Evolutionary conservation across 2,329 filamentous ascomycete genomes (phyloP), one percentile per base, ranked within the genome.

Genomic region (Penicillium freii): DNA sequence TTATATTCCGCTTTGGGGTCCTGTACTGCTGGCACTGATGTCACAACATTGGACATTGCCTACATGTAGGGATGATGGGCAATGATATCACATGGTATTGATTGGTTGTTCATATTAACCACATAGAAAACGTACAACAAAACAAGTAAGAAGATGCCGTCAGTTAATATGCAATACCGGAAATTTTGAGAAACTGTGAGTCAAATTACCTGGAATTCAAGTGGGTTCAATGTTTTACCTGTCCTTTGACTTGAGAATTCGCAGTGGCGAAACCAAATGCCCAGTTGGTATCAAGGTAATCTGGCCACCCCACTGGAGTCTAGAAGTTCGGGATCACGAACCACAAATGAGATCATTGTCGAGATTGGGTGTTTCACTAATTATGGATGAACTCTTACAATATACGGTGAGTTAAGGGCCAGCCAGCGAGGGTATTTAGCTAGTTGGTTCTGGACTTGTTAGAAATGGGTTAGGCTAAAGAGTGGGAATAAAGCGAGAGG

Each of bases 71-170:
- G 47, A 64, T 65, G 63, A 65, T 65, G 63, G 21, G 51, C 15
- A 40, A 65, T 65, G 63, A 65, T 64, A 59, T 65, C 63, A 65
- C 51, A 46, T 15, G 11, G 8, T 33, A 50, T 52, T 56, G 56
- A 59, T 57, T 55, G 44, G 50, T 10, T 33, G 21, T 8, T 33
- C 25, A 21, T 21, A 27, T 53, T 45, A n/a, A 11, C 5, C 15
- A 27, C 21, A 23, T 7, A 15, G 43, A 6, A 23, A 8, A 33
- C 9, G 11, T 34, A 23, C 11, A 19, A 10, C 1, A 34, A 40
- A 11, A n/a, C 1, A 39, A 36, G 4, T 34, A 9, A 43, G 11
- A 40, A 27, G 17, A 40, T 19, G 21, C 3, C 29, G 8, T 25
- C 5, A 21, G 7, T 17, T 7, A 7, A 47, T 21, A n/a, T 7